Base-by-base conservation (phyloP, 1,284 basidiomycete genomes). In the Trichosporon faecale region DNA sequence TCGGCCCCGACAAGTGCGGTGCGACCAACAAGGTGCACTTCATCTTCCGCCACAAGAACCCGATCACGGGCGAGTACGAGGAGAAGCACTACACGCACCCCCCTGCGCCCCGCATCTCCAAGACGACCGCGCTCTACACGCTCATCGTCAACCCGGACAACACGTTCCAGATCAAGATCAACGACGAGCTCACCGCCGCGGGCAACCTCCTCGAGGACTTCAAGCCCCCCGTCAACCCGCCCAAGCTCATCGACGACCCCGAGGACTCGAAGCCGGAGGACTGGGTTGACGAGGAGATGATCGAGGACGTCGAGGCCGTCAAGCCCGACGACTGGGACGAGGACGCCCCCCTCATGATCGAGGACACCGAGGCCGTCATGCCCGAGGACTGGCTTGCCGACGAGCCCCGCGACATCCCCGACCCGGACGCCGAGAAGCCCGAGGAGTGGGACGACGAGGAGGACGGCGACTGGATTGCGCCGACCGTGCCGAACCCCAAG, bases 391-490 rank as follows among this genome's bases (percentile, higher is more conserved):
- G 97, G 97, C 89, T 98, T 74, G 94, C 93, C 76, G 86, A 98
- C 72, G 95, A 98, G 83, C 89, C 91, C 2, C 84, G 88, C 70
- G 87, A 85, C 66, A 89, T 98, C 75, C 89, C 94, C 66, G 97
- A 99, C 83, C 95, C 97, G 74, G 92, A 95, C 76, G 91, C 94
- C 63, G 89, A 91, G 85, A 98, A 98, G 88, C 97, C 97, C 33
- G 96, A 98, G 82, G 97, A 99, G 85, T 99, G 97, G 97, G 95
- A 98, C 80, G 82, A 99, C 76, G 97, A 98, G 84, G 96, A 99
- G 83, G 96, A 99, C 79, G 97, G 97, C 83, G 96, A 98, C 81
- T 99, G 95, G 94, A 88, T 98, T 72, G 89, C 95, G 12, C 95
- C 96, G 31, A 89, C 89, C 72, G 86, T 99, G 70, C 85, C 88